Percentiles rank a stretch among this genome's conserved stretches.
phyloP scores from a whole-genome alignment of 257 asterid species.

The Solanum bukasovii region DNA sequence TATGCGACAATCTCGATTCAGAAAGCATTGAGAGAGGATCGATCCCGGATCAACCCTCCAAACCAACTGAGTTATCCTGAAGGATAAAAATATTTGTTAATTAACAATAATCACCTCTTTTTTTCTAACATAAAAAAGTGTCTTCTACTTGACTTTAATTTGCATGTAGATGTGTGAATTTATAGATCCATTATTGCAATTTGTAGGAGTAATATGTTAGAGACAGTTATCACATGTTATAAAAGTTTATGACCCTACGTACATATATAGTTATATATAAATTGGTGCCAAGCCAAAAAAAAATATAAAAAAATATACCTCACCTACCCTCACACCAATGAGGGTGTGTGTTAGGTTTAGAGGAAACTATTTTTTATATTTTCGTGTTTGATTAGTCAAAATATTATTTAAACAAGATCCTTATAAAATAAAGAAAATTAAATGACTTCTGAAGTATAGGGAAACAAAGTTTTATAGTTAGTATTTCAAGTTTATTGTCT shows the following conservation, averaged over 20 bases:
- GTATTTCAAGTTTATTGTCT: not conserved
- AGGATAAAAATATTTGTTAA: not conserved
- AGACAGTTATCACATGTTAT: not conserved
- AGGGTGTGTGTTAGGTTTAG: not conserved
- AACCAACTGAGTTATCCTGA: no score
- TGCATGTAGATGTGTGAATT: not conserved
- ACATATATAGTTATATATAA: no score
- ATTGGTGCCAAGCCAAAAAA: not conserved
- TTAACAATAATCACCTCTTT: not conserved
- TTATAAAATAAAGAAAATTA: not conserved
- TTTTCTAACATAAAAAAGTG: not conserved
- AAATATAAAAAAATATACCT: not conserved
- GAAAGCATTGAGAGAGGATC: accelerated
- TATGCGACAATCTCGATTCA: no score
- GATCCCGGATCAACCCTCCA: accelerated
- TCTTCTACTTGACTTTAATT: not conserved
- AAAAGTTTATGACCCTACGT: not conserved
- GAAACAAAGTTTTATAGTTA: no score
- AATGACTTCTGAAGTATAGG: not conserved
- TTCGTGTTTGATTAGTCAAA: not conserved
- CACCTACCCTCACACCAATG: not conserved
- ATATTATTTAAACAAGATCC: not conserved
- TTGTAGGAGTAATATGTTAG: not conserved
- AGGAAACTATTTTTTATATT: no score
- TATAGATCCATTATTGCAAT: not conserved